A percentile compares a stretch with the other conserved stretches of the same genome.
Conservation (phyloP, 2,329 filamentous ascomycete species). For the Sphaerulina populicola region DNA sequence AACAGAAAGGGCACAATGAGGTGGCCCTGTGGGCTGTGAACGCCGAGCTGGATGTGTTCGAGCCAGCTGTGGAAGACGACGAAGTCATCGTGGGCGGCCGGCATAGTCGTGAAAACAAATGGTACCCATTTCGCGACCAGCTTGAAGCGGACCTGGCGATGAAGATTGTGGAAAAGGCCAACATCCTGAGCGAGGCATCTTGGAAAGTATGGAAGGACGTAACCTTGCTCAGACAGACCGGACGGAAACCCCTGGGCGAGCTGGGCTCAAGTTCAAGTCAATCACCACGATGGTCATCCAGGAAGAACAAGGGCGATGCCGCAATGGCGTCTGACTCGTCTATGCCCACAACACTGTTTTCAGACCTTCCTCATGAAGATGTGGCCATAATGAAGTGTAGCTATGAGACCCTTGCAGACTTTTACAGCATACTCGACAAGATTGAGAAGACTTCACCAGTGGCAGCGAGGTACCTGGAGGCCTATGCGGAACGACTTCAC, state of each 20-base stretch:
- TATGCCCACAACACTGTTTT: conserved; percentile 1
- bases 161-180: conserved; percentile 15
- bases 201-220: conserved; percentile 15
- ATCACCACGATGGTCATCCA: conserved; percentile 4
- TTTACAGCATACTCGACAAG: conserved; percentile 21
- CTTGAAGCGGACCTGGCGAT: conserved; percentile 16
- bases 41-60: conserved; percentile 18
- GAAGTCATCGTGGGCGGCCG: conserved; percentile 15
- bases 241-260: conserved; percentile 3
- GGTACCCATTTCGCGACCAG: conserved; percentile 14
- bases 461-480: conserved; percentile 17
- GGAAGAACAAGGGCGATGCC: conserved; percentile 6
- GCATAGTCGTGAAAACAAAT: conserved; percentile 13
- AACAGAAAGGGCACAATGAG: conserved; percentile 18
- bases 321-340: background rate
- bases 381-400: background rate
- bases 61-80: conserved; percentile 18
- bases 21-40: conserved; percentile 19
- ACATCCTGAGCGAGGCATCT: conserved; percentile 12
- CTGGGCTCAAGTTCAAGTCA: conserved; percentile 9
- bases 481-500: conserved; percentile 19
- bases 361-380: background rate
- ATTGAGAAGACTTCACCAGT: conserved; percentile 19
- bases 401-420: conserved; percentile 14
- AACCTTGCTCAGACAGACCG: background rate